Evolutionary conservation across 2,329 filamentous ascomycete species (phyloP).

Genomic region (Alternaria longipes): DNA sequence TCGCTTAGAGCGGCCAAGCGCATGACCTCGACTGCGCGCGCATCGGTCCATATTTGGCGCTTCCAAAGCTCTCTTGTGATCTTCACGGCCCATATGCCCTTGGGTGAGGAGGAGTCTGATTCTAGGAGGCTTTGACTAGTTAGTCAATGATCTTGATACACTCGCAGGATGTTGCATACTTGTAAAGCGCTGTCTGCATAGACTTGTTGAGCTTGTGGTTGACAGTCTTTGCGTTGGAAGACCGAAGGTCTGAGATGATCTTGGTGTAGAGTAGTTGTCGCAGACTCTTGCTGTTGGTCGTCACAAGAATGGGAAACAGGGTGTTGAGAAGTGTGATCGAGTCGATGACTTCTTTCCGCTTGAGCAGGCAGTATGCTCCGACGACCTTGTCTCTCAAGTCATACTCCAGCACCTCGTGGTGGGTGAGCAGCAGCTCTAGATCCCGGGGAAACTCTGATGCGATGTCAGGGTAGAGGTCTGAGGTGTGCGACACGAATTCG

Average conservation of each 20-base stretch:
- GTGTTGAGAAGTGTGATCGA: constrained; percentile 83
- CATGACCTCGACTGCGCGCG: constrained; percentile 97
- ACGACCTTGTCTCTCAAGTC: constrained; percentile 81
- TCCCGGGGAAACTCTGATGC: constrained; percentile 81
- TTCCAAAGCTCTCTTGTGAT: constrained; percentile 96
- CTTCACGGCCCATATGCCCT: constrained; percentile 95
- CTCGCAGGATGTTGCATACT: constrained; percentile 50
- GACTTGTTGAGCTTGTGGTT: constrained; percentile 95
- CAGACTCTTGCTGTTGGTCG: constrained; percentile 91
- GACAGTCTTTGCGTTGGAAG: constrained; percentile 83
- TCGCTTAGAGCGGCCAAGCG: constrained; percentile 89
- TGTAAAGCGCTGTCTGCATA: constrained; percentile 92
- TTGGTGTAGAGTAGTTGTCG: constrained; percentile 86
- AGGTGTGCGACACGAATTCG: constrained; percentile 91
- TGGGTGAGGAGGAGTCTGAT: constrained; percentile 82
- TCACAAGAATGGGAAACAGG: constrained; percentile 90
- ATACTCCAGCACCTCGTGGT: constrained; percentile 82
- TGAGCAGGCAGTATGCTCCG: constrained; percentile 83
- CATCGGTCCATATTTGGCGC: constrained; percentile 93
- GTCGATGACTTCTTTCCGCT: constrained; percentile 91
- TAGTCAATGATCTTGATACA: background rate
- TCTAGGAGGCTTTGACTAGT: constrained; percentile 68
- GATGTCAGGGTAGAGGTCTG: constrained; percentile 88
- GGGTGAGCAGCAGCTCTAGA: constrained; percentile 78
- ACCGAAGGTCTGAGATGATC: constrained; percentile 88